Percentiles rank a stretch among this genome's conserved stretches.
These are phyloP conservation scores for Breviolum minutum DNA, from an alignment of 73 alveolate genomes.

Conservation along the genomic window DNA sequence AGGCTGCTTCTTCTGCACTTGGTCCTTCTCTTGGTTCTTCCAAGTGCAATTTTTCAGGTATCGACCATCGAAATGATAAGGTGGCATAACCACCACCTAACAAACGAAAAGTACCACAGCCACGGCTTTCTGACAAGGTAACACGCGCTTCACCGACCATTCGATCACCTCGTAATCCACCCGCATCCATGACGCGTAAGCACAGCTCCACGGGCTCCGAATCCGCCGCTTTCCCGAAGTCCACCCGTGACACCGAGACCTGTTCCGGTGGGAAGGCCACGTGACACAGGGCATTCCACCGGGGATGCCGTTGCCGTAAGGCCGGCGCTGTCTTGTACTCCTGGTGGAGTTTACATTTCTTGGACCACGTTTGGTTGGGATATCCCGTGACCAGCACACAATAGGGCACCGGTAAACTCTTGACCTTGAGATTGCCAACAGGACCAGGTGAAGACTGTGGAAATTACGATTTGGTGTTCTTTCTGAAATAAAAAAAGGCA, in stretches of 20 bases:
- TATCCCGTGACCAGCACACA: conserved; percentile 56
- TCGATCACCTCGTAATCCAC: conserved; percentile 75
- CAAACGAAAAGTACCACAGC: conserved; percentile 56
- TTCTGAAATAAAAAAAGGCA: too few species aligned
- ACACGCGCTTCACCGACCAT: conserved; percentile 80
- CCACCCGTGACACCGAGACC: conserved; percentile 85
- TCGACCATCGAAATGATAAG: conserved; percentile 60
- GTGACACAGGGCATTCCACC: conserved; percentile 74
- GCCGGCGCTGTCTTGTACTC: conserved; percentile 72
- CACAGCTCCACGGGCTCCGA: conserved; percentile 45
- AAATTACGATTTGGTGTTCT: too few species aligned
- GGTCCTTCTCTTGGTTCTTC: background rate
- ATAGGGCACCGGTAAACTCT: conserved; percentile 63
- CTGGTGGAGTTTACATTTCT: background rate
- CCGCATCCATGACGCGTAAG: conserved; percentile 91
- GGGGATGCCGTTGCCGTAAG: conserved; percentile 79
- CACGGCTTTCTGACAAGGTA: background rate
- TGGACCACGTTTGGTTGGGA: conserved; percentile 55
- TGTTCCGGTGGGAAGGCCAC: conserved; percentile 33
- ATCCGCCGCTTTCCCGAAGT: conserved; percentile 5
- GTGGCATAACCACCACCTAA: conserved; percentile 88
- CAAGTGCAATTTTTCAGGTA: background rate
- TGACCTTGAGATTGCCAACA: background rate
- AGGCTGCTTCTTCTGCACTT: background rate
- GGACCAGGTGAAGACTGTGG: background rate